Conservation (phyloP, 2,329 filamentous ascomycete genomes). For the Penicillium fuscoglaucum region DNA sequence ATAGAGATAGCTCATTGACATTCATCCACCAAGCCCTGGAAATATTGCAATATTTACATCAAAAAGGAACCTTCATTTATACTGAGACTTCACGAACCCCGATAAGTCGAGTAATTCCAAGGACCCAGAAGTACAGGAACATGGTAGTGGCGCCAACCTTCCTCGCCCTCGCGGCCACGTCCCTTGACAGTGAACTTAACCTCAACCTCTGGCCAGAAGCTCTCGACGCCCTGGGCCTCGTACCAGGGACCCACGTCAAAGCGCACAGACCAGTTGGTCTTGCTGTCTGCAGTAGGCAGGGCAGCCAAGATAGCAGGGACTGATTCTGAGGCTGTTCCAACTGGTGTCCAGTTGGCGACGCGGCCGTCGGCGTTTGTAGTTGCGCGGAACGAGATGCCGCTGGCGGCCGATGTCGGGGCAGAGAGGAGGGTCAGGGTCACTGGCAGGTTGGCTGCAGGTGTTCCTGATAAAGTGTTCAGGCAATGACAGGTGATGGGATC, state of each 20-base stretch:
- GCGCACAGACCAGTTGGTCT: constrained; percentile 49
- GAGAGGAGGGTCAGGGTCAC: constrained; percentile 59
- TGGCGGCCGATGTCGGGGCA: constrained; percentile 44
- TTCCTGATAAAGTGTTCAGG: constrained; percentile 51
- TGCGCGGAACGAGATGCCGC: constrained; percentile 37
- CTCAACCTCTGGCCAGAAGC: constrained; percentile 54
- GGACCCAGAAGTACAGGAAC: constrained; percentile 53
- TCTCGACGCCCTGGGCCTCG: constrained; percentile 48
- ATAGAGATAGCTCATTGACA: not conserved
- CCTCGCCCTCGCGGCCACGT: constrained; percentile 39
- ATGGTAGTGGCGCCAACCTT: constrained; percentile 52
- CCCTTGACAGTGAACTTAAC: constrained; percentile 52
- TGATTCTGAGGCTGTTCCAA: constrained; percentile 22
- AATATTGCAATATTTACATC: not conserved
- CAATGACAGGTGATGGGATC: constrained; percentile 53
- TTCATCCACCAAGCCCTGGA: not conserved
- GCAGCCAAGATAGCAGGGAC: constrained; percentile 34
- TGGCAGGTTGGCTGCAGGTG: constrained; percentile 47
- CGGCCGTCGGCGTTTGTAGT: constrained; percentile 50
- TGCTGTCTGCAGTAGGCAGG: constrained; percentile 39
- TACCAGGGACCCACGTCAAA: constrained; percentile 51
- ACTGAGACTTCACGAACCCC: constrained; percentile 38
- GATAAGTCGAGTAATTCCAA: constrained; percentile 54
- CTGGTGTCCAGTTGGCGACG: constrained; percentile 45
- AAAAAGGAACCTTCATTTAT: not conserved